Percentiles rank a stretch among this genome's conserved stretches.
Evolutionary conservation across 2,329 filamentous ascomycete species (phyloP).

Genomic region (Trematosphaeria pertusa): DNA sequence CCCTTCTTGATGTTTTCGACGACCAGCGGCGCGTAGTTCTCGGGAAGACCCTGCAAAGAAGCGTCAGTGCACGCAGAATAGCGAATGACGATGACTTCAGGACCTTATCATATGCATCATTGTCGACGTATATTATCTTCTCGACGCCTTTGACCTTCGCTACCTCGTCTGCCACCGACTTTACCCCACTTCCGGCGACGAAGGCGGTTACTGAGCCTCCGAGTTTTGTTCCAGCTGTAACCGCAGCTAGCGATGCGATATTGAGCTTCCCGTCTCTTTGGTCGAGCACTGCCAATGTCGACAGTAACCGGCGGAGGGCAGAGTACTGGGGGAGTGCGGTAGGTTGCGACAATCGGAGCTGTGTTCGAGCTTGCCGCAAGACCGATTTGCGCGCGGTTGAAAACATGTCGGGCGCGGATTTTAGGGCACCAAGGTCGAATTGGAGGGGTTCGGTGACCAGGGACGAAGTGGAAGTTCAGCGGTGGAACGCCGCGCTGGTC

Average conservation of each 20-base stretch:
- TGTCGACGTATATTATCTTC: conserved; percentile 90
- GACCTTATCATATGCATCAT: conserved; percentile 90
- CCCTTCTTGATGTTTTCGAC: conserved; percentile 97
- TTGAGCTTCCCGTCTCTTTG: conserved; percentile 90
- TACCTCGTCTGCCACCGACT: conserved; percentile 78
- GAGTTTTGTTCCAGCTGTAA: conserved; percentile 85
- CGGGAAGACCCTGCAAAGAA: conserved; percentile 72
- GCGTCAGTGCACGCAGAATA: conserved; percentile 12
- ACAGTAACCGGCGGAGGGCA: conserved; percentile 73
- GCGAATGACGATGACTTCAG: neutral
- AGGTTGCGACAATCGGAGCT: conserved; percentile 50
- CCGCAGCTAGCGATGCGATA: conserved; percentile 78
- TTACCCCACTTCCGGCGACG: conserved; percentile 80
- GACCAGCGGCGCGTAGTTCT: conserved; percentile 92
- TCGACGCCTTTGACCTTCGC: conserved; percentile 90
- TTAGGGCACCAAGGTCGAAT: neutral
- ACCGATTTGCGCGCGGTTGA: conserved; percentile 43
- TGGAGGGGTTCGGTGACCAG: neutral
- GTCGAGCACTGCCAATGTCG: conserved; percentile 89
- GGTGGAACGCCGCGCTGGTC: neutral
- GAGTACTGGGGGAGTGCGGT: conserved; percentile 55
- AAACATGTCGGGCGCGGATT: conserved; percentile 36
- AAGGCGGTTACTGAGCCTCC: conserved; percentile 88
- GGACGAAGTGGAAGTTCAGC: conserved; percentile 1
- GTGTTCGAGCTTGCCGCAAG: conserved; percentile 50